Percentiles rank a stretch among this genome's conserved stretches.
These are phyloP conservation scores for Saccharum spontaneum DNA, from an alignment of 176 grass and related monocot species.

Conservation along the genomic window DNA sequence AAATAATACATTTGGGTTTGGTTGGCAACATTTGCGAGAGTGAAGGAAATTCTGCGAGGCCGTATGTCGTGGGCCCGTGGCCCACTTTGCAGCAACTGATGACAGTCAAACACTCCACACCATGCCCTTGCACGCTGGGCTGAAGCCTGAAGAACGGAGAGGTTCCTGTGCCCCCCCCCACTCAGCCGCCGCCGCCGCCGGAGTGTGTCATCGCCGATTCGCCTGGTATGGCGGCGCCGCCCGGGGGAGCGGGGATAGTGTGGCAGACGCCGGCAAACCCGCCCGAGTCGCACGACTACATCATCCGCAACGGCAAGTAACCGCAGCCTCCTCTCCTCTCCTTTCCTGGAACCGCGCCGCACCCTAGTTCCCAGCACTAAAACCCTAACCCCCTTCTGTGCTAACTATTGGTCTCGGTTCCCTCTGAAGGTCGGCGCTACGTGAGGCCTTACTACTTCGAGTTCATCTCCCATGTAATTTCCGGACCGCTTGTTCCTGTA, in stretches of 20 bases:
- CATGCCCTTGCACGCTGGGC: not conserved
- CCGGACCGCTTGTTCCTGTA: not conserved
- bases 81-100: not conserved
- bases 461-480: conserved; percentile 86
- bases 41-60: not conserved
- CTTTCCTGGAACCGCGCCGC: not conserved
- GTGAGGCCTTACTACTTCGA: conserved; percentile 96
- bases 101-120: not conserved
- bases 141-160: not conserved
- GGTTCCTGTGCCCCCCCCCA: not conserved
- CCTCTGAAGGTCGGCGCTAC: conserved; percentile 71
- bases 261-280: conserved; percentile 93
- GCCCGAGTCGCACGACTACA: conserved; percentile 73
- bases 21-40: not conserved
- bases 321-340: not conserved
- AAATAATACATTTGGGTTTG: no score
- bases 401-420: not conserved
- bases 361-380: not conserved
- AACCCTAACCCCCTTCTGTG: conserved; percentile 1
- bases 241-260: conserved; percentile 58
- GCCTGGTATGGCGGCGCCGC: conserved; percentile 31
- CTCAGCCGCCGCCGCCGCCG: not conserved
- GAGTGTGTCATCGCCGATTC: not conserved
- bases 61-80: not conserved
- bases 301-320: conserved; percentile 64